These are phyloP conservation scores for Rhynchosporium graminicola DNA, from an alignment of 2,329 filamentous ascomycete species.

Conservation along the genomic window DNA sequence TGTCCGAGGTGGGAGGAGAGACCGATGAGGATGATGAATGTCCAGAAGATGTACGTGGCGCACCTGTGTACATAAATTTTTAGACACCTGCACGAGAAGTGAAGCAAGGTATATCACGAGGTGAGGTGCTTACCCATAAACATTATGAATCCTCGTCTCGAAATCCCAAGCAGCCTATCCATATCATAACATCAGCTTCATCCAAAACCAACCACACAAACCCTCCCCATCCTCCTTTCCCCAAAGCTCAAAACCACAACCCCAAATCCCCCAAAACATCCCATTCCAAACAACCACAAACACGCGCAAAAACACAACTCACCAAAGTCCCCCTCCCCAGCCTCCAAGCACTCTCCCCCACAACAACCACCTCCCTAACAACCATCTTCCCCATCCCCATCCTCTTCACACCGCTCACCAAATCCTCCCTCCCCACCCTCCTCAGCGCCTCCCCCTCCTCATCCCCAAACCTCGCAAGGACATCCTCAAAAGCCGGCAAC, in stretches of 20 bases:
- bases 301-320: background rate
- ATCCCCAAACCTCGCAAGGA: background rate
- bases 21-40: slow-evolving; percentile 43
- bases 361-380: background rate
- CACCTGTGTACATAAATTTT: too few relatives aligned
- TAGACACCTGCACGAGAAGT: too few relatives aligned
- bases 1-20: slow-evolving; percentile 39
- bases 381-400: background rate
- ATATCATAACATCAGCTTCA: slow-evolving; percentile 21
- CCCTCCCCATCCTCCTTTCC: too few relatives aligned
- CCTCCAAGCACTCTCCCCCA: background rate
- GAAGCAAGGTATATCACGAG: too few relatives aligned
- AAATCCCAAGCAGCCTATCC: slow-evolving; percentile 42
- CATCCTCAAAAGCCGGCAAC: background rate
- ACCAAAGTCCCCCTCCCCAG: slow-evolving; percentile 8
- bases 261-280: too few relatives aligned
- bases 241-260: background rate
- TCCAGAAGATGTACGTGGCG: slow-evolving; percentile 47
- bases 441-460: background rate
- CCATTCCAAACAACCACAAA: background rate
- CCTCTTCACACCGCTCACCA: background rate
- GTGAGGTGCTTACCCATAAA: slow-evolving; percentile 40
- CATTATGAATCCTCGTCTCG: slow-evolving; percentile 41
- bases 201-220: too few relatives aligned
- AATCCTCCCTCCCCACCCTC: background rate